A percentile compares a stretch with the other conserved stretches of the same genome.
phyloP scores from a whole-genome alignment of 768 basidiomycete genomes.

The Lentinula sp. region DNA sequence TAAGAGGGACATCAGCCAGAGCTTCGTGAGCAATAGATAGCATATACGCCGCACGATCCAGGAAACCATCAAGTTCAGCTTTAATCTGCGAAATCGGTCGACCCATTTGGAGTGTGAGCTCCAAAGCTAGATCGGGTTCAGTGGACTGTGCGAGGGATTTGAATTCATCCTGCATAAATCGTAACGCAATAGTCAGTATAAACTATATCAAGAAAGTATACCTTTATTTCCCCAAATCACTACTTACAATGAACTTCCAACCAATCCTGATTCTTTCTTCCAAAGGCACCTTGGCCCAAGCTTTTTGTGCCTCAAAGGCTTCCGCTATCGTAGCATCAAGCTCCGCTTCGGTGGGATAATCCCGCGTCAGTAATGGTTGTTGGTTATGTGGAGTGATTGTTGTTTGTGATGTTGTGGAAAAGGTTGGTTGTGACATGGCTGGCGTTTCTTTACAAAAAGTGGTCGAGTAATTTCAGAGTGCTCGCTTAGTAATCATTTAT shows the following conservation, averaged over 20 bases:
- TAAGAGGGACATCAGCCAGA: conserved; percentile 69
- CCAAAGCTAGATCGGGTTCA: conserved; percentile 56
- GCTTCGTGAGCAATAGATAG: conserved; percentile 72
- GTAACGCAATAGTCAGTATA: background rate
- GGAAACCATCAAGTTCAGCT: conserved; percentile 76
- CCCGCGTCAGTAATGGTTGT: conserved; percentile 56
- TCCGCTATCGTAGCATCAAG: conserved; percentile 51
- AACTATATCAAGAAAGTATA: too few species aligned
- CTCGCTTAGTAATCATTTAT: too few species aligned
- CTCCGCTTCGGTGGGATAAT: conserved; percentile 54
- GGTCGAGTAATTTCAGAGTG: too few species aligned
- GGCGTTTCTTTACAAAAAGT: too few species aligned
- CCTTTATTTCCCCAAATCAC: background rate
- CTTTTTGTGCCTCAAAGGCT: conserved; percentile 62
- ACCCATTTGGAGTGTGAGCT: conserved; percentile 89
- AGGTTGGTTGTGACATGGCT: background rate
- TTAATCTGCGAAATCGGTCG: conserved; percentile 72
- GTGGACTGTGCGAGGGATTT: conserved; percentile 23
- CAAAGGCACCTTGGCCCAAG: conserved; percentile 71
- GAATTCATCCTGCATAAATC: conserved; percentile 37
- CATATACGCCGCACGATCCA: conserved; percentile 82
- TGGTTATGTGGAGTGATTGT: conserved; percentile 84
- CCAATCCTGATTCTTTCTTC: conserved; percentile 66
- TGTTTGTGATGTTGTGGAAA: conserved; percentile 43
- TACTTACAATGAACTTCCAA: conserved; percentile 31